Percentiles rank a stretch among this genome's conserved stretches.
Conservation (phyloP, 2,329 filamentous ascomycete species). For the Diplodia scrobiculata region DNA sequence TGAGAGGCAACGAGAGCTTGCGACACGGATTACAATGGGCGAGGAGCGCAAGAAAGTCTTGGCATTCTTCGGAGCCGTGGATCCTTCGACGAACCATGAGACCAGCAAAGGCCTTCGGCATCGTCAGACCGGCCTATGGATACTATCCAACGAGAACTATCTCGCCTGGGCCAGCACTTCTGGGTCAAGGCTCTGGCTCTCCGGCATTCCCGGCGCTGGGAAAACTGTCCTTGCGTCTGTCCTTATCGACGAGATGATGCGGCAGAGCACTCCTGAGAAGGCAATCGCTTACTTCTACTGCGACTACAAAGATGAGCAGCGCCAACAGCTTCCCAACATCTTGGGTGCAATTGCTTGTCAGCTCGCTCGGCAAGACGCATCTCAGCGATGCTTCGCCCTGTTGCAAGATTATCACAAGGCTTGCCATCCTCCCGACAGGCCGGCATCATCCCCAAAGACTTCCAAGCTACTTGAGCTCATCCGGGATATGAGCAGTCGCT, state of each 20-base stretch:
- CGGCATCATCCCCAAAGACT: not conserved
- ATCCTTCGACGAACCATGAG: not conserved
- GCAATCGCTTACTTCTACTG: constrained; percentile 38
- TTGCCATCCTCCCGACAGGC: constrained; percentile 17
- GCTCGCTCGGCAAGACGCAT: constrained; percentile 36
- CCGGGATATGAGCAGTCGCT: constrained; percentile 29
- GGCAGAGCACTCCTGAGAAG: not conserved
- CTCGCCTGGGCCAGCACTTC: not conserved
- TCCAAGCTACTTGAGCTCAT: constrained; percentile 28
- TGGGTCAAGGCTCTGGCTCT: not conserved
- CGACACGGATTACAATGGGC: not conserved
- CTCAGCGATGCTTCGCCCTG: constrained; percentile 33
- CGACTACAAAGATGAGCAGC: constrained; percentile 37
- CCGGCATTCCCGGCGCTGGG: not conserved
- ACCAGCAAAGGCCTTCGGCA: not conserved
- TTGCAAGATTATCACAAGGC: constrained; percentile 30
- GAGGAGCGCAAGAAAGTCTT: not conserved
- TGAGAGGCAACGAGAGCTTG: not conserved
- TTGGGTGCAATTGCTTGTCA: constrained; percentile 38
- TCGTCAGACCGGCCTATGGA: not conserved
- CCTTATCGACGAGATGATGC: not conserved
- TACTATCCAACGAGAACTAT: not conserved
- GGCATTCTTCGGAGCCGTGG: not conserved
- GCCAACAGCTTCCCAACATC: constrained; percentile 34
- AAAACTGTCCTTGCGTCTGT: constrained; percentile 3